Base-by-base conservation (phyloP, 1,284 basidiomycete species). In the Boletellus sp. region DNA sequence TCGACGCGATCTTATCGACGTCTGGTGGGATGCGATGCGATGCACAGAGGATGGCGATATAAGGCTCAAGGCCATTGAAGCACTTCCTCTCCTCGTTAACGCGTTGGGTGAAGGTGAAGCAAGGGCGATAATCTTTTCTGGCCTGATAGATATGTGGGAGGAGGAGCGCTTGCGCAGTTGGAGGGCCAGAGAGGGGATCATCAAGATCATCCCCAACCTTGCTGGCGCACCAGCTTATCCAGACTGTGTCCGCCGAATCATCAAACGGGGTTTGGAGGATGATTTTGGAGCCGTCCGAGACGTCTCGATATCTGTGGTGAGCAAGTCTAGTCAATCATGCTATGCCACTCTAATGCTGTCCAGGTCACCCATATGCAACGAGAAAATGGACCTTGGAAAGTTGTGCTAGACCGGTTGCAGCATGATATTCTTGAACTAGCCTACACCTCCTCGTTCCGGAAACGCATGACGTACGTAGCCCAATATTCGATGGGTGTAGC, bases 201-300 rank as follows among this genome's bases (percentile, higher is more conserved):
- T 84, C 16, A 73, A 77, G 51, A 73, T 76, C 47, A 69, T 91
- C 36, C 71, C 75, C 43, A 63, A 57, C 32, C 64, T 67, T 43
- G 64, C 64, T 10, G 63, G 63, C 8, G 55, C 69, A 62, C 45
- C 61, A 54, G 39, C 61, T 63, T 23, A 60, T 56, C 41, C 60
- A 63, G 47, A 61, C 52, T 36, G 53, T 66, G 25, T 65, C 71
- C 41, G 65, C 60, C 43, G 57, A 62, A 42, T 70, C 89, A 71
- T 93, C 57, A 70, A 74, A 52, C 73, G 73, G 45, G 88, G 85
- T 1, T 70, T 97, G 30, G 77, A 83, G 49, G 94, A 97, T 61
- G 70, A 73, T 14, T 89, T 93, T 48, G 87, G 91, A 26, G 84
- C 88, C 22, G 91, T 97, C 6, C 74, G 94, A 43, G 87, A 91